Evolutionary conservation across 2,329 filamentous ascomycete genomes (phyloP).

Genomic region (Raffaelea ambrosiae): DNA sequence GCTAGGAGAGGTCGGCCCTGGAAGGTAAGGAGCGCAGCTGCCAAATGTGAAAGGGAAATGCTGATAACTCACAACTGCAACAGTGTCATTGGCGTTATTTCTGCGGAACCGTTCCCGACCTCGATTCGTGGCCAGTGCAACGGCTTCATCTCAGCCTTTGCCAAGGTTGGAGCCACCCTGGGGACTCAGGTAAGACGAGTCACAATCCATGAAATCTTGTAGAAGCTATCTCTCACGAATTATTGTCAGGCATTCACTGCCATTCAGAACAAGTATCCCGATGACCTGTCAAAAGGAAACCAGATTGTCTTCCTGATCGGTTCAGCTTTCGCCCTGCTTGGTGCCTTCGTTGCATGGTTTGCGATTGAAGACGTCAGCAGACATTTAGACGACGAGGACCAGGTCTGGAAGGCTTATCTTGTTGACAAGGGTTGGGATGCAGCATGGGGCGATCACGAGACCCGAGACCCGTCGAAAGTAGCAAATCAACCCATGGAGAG

Average conservation of each 20-base stretch:
- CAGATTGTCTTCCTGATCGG: conserved; percentile 43
- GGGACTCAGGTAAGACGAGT: conserved; percentile 27
- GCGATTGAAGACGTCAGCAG: conserved; percentile 30
- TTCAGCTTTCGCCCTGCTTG: conserved; percentile 36
- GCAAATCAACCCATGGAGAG: not conserved
- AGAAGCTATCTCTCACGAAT: too few relatives aligned
- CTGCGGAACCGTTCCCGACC: conserved; percentile 38
- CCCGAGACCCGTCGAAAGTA: conserved; percentile 17
- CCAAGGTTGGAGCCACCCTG: conserved; percentile 42
- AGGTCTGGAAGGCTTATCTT: conserved; percentile 33
- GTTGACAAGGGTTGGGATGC: conserved; percentile 31
- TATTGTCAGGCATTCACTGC: conserved; percentile 33
- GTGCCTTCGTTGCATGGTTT: conserved; percentile 33
- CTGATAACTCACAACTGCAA: too few relatives aligned
- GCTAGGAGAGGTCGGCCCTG: conserved; percentile 41
- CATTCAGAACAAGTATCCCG: conserved; percentile 33
- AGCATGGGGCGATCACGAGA: conserved; percentile 22
- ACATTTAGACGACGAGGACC: conserved; percentile 32
- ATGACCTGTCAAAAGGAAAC: conserved; percentile 32
- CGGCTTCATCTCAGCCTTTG: conserved; percentile 37
- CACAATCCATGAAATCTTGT: not conserved
- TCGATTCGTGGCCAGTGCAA: conserved; percentile 40
- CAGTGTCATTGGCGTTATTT: conserved; percentile 25
- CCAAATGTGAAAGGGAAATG: not conserved
- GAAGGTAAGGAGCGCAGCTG: conserved; percentile 16